Evolutionary conservation across 2,329 filamentous ascomycete genomes (phyloP).

Genomic region (Aureobasidium musti): DNA sequence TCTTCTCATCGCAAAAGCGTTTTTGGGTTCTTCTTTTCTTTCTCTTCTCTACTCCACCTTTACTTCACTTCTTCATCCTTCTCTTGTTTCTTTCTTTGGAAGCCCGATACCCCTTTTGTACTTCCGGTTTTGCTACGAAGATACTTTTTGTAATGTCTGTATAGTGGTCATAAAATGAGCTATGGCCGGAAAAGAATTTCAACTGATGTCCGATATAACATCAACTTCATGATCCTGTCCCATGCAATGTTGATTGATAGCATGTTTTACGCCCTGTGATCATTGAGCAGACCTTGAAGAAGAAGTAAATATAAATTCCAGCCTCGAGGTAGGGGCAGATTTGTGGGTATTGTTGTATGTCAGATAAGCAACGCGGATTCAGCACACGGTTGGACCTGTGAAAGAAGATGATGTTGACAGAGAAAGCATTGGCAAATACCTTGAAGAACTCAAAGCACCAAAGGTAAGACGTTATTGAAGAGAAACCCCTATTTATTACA

Average conservation of each 20-base stretch:
- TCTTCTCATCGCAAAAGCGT: constrained; percentile 3
- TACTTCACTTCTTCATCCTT: constrained; percentile 1
- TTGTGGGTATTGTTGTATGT: too few relatives aligned
- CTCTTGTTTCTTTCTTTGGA: neutral
- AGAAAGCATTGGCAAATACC: too few relatives aligned
- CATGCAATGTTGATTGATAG: too few relatives aligned
- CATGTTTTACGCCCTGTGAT: too few relatives aligned
- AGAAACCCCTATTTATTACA: too few relatives aligned
- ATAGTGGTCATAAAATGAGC: constrained; percentile 22
- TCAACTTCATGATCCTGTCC: too few relatives aligned
- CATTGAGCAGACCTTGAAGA: neutral
- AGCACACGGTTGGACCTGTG: too few relatives aligned
- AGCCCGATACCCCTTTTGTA: constrained; percentile 26
- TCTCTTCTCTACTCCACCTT: neutral
- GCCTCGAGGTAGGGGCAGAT: too few relatives aligned
- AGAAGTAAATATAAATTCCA: neutral
- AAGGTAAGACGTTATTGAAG: too few relatives aligned
- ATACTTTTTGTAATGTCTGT: constrained; percentile 23
- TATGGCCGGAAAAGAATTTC: constrained; percentile 10
- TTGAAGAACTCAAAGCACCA: too few relatives aligned
- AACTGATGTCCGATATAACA: neutral
- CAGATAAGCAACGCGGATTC: too few relatives aligned
- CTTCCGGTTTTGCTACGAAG: constrained; percentile 12
- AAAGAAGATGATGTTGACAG: too few relatives aligned
- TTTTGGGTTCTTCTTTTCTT: constrained; percentile 23